Evolutionary conservation across 768 basidiomycete species (phyloP).

Genomic region (Tylopilus plumbeoviolaceoides): DNA sequence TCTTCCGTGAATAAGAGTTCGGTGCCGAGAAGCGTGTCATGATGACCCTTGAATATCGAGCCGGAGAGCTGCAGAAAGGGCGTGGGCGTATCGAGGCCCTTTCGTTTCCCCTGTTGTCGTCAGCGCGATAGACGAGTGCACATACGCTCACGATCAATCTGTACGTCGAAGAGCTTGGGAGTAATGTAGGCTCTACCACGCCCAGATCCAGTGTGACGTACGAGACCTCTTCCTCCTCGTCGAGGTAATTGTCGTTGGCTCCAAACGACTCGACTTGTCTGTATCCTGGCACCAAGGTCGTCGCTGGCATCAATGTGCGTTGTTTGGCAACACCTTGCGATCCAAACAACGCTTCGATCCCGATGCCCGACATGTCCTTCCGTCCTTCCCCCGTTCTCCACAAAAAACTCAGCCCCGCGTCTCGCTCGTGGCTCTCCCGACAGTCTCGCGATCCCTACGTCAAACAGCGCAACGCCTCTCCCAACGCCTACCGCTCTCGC

Average conservation of each 20-base stretch:
- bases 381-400: constrained; percentile 31
- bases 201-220: constrained; percentile 79
- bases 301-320: constrained; percentile 12
- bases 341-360: constrained; percentile 24
- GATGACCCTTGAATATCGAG: constrained; percentile 65
- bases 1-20: constrained; percentile 73
- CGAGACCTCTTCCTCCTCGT: constrained; percentile 47
- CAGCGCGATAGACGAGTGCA: neutral
- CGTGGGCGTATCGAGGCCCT: constrained; percentile 76
- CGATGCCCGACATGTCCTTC: constrained; percentile 29
- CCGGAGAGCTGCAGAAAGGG: constrained; percentile 78
- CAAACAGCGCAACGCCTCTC: constrained; percentile 44
- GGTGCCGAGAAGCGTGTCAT: constrained; percentile 66
- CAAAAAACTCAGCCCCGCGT: constrained; percentile 38
- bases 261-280: constrained; percentile 65
- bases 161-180: constrained; percentile 67
- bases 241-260: constrained; percentile 62
- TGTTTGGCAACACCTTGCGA: constrained; percentile 24
- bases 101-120: neutral
- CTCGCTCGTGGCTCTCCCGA: constrained; percentile 61
- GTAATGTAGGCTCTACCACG: constrained; percentile 63
- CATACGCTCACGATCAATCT: constrained; percentile 61
- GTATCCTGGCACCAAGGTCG: constrained; percentile 52
- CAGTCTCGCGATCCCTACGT: constrained; percentile 73
- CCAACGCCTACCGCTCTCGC: constrained; percentile 67